phyloP scores from a whole-genome alignment of 108 stramenopile species.

The Pseudonitzschia delicatissima region DNA sequence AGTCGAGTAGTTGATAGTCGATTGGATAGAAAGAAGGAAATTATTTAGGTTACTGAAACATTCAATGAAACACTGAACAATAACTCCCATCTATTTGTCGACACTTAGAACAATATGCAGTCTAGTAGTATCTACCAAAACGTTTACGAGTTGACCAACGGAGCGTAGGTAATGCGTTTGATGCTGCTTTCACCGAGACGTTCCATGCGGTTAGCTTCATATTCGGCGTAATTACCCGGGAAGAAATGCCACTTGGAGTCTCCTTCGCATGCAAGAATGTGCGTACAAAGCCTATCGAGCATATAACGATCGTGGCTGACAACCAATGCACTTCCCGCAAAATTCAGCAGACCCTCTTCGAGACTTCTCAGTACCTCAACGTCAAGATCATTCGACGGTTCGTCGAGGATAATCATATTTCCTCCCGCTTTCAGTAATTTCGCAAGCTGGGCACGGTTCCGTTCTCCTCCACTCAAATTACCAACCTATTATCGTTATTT shows the following conservation, averaged over 20 bases:
- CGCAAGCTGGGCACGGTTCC: constrained; percentile 92
- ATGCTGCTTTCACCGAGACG: constrained; percentile 81
- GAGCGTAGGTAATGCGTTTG: constrained; percentile 85
- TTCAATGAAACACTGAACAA: too few species aligned
- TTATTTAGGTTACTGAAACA: too few species aligned
- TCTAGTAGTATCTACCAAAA: too few species aligned
- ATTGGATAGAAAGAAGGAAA: too few species aligned
- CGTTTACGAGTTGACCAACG: constrained; percentile 70
- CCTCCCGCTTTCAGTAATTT: constrained; percentile 84
- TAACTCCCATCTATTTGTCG: too few species aligned
- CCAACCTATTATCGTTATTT: constrained; percentile 37
- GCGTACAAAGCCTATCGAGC: constrained; percentile 91
- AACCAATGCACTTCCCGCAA: constrained; percentile 92
- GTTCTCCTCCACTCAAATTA: constrained; percentile 89
- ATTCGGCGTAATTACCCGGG: constrained; percentile 90
- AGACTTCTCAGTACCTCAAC: constrained; percentile 66
- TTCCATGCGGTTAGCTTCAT: constrained; percentile 67
- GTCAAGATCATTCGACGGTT: constrained; percentile 95
- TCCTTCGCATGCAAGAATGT: constrained; percentile 93
- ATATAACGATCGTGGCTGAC: constrained; percentile 97
- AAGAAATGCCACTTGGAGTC: constrained; percentile 82
- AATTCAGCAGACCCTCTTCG: constrained; percentile 91
- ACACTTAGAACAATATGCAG: too few species aligned
- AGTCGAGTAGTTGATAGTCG: too few species aligned
- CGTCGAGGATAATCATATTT: constrained; percentile 87